These are phyloP conservation scores for Ophiocytium majus DNA, from an alignment of 352 stramenopile species.

Conservation along the genomic window DNA sequence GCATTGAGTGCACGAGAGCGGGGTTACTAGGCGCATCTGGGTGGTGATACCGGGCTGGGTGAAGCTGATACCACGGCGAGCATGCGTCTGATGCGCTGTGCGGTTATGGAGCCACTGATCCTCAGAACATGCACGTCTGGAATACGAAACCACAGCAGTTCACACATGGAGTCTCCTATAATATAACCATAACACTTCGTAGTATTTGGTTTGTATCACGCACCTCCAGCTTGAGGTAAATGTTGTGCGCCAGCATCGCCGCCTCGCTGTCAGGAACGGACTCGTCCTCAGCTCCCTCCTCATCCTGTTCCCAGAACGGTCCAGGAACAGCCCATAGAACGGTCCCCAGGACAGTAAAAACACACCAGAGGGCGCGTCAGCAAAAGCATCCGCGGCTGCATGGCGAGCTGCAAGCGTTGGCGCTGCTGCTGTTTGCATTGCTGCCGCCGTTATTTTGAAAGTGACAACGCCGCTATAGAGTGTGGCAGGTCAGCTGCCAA, in stretches of 20 bases:
- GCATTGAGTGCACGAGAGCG: too few species aligned
- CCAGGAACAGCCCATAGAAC: neutral
- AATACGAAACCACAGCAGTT: neutral
- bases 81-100: neutral
- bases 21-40: too few species aligned
- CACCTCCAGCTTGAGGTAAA: conserved; percentile 15
- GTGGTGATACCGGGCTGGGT: too few species aligned
- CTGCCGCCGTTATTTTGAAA: neutral
- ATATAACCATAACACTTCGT: neutral
- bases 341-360: neutral
- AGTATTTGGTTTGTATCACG: too few species aligned
- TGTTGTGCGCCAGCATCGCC: neutral
- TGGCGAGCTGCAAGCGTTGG: neutral
- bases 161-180: too few species aligned
- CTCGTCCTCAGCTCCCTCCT: neutral
- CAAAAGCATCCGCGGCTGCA: too few species aligned
- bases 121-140: neutral
- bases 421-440: neutral
- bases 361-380: too few species aligned
- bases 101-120: neutral
- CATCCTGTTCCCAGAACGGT: neutral
- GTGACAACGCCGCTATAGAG: neutral
- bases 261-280: neutral
- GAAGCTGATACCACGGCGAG: neutral
- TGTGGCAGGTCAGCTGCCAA: neutral